phyloP scores from a whole-genome alignment of 1,139 yeast species.

The Kodamaea fungicola region DNA sequence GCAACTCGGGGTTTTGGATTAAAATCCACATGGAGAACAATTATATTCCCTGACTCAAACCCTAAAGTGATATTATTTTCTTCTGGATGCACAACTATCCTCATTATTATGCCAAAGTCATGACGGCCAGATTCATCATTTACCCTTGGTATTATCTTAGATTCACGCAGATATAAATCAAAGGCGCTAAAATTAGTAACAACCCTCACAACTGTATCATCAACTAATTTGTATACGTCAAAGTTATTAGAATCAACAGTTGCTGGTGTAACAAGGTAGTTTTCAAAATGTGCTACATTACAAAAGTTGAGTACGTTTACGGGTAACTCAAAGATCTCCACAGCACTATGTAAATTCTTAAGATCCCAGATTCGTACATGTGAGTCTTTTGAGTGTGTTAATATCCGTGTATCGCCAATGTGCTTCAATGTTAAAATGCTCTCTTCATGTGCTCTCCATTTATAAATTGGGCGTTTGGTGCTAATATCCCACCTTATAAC shows the following conservation, averaged over 20 bases:
- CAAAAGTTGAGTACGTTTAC: constrained; percentile 57
- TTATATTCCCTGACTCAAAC: constrained; percentile 56
- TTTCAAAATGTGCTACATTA: constrained; percentile 37
- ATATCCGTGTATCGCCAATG: constrained; percentile 31
- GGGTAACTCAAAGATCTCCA: constrained; percentile 35
- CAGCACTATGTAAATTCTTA: constrained; percentile 8
- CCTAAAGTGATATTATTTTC: constrained; percentile 38
- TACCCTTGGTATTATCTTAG: neutral
- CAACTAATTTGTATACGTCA: constrained; percentile 43
- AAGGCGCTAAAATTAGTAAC: constrained; percentile 25
- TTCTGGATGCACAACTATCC: constrained; percentile 29
- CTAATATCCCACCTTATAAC: constrained; percentile 50
- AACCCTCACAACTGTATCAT: constrained; percentile 22
- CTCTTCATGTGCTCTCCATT: constrained; percentile 51
- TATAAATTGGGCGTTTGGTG: constrained; percentile 38
- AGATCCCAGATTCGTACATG: constrained; percentile 47
- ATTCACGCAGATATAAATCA: constrained; percentile 12
- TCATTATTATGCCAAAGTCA: constrained; percentile 58
- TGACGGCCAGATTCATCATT: constrained; percentile 19
- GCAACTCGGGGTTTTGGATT: constrained; percentile 1
- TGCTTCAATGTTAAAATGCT: constrained; percentile 42
- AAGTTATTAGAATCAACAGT: constrained; percentile 50
- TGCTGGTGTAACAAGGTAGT: constrained; percentile 47
- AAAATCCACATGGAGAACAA: constrained; percentile 24
- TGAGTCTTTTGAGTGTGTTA: constrained; percentile 58